Base-by-base conservation (phyloP, 768 basidiomycete species). In the Cyclocybe cylindracea region DNA sequence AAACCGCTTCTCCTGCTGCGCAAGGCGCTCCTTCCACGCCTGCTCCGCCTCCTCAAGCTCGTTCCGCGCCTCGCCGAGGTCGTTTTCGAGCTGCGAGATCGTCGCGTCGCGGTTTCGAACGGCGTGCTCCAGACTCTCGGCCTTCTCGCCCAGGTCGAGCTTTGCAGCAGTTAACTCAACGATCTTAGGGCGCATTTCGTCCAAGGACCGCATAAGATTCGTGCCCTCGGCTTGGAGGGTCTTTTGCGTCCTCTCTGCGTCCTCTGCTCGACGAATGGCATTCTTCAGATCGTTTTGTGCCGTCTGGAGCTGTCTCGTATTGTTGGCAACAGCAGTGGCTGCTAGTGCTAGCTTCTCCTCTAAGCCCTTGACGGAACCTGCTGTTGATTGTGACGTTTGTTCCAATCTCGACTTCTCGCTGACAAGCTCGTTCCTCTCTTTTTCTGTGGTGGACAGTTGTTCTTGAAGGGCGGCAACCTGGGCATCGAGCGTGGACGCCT, bases 171-270 rank as follows among this genome's bases (percentile, higher is more conserved):
- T 91, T 48, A 95, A 74, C 63, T 91, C 85, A 16, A 92, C 85
- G 55, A 93, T 84, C 72, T 93, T 93, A 37, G 89, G 82, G 31
- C 87, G 81, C 83, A 93, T 87, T 68, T 93, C 90, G 56, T 93
- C 86, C 53, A 94, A 70, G n/a, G 88, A 85, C 29, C 78, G 82
- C 84, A 93, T 82, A 33, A 94, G 77, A 46, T 75, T 78, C n/a
- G 80, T 83, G 37, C 91, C 90, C 67, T 94, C 92, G 0, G 74
- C 71, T 61, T 92, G 91, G 3, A 94, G 75, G 53, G 82, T 84
- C 61, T 82, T 81, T 60, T 90, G 86, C 3, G 74, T 83, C 59
- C 73, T 76, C 66, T 92, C 89, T 0, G 88, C 86, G 57, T 87
- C 86, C 35, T 89, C 86, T 5, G 85, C 87, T 4, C 89, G 86